Evolutionary conservation across 108 stramenopile genomes (phyloP).

Genomic region (Thalassiosira profunda): DNA sequence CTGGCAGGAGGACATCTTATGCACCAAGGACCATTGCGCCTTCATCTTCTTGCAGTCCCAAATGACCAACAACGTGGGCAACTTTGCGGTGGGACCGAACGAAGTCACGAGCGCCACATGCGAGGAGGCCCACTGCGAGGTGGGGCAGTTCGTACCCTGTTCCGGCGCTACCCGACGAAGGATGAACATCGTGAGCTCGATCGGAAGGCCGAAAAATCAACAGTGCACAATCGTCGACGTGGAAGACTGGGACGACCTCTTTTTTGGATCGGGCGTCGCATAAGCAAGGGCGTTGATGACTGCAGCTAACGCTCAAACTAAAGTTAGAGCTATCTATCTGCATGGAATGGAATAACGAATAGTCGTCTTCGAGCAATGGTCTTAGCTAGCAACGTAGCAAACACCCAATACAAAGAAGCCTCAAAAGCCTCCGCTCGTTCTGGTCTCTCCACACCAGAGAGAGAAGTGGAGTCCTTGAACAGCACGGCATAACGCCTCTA

Average conservation of each 20-base stretch:
- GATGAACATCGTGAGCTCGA: slow-evolving; percentile 53
- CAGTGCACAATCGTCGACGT: slow-evolving; percentile 51
- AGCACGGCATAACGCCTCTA: too few relatives aligned
- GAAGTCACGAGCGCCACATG: slow-evolving; percentile 54
- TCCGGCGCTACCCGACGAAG: slow-evolving; percentile 46
- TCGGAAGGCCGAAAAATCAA: slow-evolving; percentile 35
- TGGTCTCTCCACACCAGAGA: too few relatives aligned
- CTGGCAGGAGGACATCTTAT: slow-evolving; percentile 61
- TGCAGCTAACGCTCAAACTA: too few relatives aligned
- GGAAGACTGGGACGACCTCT: slow-evolving; percentile 46
- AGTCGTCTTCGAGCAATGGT: too few relatives aligned
- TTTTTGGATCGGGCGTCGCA: slow-evolving; percentile 36
- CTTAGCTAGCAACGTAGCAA: too few relatives aligned
- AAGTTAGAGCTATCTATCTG: too few relatives aligned
- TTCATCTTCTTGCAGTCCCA: slow-evolving; percentile 58
- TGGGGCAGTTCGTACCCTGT: slow-evolving; percentile 43
- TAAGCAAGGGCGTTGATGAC: neutral
- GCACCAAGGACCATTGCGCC: slow-evolving; percentile 57
- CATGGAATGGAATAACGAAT: too few relatives aligned
- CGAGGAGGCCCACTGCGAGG: slow-evolving; percentile 54
- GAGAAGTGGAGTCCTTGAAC: too few relatives aligned
- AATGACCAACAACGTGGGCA: slow-evolving; percentile 48
- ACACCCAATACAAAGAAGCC: too few relatives aligned
- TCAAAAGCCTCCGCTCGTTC: too few relatives aligned
- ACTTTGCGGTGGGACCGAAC: slow-evolving; percentile 51